phyloP scores from a whole-genome alignment of 306 rosid genomes.

The Vigna unguiculata region DNA sequence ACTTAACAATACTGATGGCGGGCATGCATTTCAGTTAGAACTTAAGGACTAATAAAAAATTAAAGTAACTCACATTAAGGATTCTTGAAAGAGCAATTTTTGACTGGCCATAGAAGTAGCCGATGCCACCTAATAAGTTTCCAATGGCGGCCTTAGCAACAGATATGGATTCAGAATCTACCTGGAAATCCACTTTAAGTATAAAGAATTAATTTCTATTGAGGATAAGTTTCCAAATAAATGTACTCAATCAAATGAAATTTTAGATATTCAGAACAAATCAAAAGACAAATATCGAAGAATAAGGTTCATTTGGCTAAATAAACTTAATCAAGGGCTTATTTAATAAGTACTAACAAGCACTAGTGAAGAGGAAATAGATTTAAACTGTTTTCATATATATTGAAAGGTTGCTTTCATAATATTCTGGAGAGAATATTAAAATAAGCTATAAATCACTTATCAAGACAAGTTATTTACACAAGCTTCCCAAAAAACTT shows the following conservation, averaged over 20 bases:
- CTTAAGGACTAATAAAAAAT: conserved; percentile 16
- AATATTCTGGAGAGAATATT: background rate
- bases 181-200: conserved; percentile 60
- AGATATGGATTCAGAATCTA: conserved; percentile 73
- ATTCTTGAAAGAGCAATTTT: conserved; percentile 66
- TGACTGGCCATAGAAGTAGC: conserved; percentile 96
- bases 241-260: conserved; percentile 32
- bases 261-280: conserved; percentile 27
- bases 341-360: background rate
- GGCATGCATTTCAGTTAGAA: conserved; percentile 28
- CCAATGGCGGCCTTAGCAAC: conserved; percentile 93
- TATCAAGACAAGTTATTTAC: background rate
- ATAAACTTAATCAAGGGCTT: background rate
- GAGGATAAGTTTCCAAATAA: conserved; percentile 33
- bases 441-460: background rate
- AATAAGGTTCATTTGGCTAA: background rate
- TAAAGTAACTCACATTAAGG: conserved; percentile 62
- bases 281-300: conserved; percentile 20
- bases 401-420: background rate
- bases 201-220: conserved; percentile 46
- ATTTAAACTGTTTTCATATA: background rate
- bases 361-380: background rate
- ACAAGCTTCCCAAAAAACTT: background rate
- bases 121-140: conserved; percentile 91
- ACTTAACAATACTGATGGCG: background rate